Evolutionary conservation across 2,329 filamentous ascomycete genomes (phyloP).

Genomic region (Dactylellina haptotyla): DNA sequence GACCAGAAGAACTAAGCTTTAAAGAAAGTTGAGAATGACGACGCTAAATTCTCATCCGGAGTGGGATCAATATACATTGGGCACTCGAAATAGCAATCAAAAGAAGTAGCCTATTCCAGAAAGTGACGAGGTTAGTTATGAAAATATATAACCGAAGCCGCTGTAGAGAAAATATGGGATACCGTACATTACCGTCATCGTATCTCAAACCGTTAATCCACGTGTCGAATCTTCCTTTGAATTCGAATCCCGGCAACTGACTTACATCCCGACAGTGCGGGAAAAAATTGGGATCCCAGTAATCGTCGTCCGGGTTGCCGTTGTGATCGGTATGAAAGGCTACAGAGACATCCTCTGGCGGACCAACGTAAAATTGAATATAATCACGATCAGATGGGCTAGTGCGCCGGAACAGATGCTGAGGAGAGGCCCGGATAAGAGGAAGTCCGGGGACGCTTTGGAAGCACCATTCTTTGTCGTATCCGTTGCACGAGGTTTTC

Average conservation of each 20-base stretch:
- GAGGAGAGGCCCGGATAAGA: neutral
- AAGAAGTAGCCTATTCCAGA: neutral
- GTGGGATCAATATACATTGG: neutral
- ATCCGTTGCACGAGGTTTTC: neutral
- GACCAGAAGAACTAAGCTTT: no score
- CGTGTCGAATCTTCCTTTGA: neutral
- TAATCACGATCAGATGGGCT: conserved; percentile 1
- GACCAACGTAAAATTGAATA: conserved; percentile 15
- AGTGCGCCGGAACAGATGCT: neutral
- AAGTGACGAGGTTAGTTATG: no score
- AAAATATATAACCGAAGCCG: no score
- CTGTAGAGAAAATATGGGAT: no score
- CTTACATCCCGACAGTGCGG: neutral
- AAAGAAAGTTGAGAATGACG: no score
- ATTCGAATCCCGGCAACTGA: neutral
- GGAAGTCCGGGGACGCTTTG: neutral
- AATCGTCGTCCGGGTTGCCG: conserved; percentile 7
- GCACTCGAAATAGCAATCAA: conserved; percentile 5
- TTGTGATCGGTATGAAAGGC: conserved; percentile 23
- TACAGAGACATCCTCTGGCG: neutral
- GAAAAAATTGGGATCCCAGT: neutral
- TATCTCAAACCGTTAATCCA: neutral
- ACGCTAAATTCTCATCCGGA: no score
- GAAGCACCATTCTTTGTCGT: neutral
- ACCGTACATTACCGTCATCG: conserved; percentile 15